phyloP scores from a whole-genome alignment of 2,329 filamentous ascomycete genomes.

The Pseudocercospora cruenta region DNA sequence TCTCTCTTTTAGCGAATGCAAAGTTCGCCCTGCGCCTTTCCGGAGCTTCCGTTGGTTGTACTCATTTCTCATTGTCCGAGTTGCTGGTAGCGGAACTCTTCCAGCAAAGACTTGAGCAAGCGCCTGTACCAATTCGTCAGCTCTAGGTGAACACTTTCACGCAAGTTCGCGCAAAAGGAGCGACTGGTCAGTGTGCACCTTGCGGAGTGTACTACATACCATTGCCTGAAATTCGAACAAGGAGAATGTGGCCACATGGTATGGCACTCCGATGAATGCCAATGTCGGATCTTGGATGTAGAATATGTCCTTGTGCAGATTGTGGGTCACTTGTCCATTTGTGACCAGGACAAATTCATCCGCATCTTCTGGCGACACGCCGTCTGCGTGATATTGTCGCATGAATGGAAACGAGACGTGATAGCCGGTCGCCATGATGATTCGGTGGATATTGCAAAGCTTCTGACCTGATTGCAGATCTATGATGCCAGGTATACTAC shows the following conservation, averaged over 20 bases:
- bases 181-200: neutral
- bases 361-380: constrained; percentile 50
- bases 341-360: constrained; percentile 62
- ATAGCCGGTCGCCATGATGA: constrained; percentile 71
- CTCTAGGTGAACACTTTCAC: neutral
- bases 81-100: constrained; percentile 51
- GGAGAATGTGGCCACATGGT: constrained; percentile 68
- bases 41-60: constrained; percentile 41
- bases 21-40: constrained; percentile 48
- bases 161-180: neutral
- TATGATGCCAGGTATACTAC: constrained; percentile 55
- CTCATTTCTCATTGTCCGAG: constrained; percentile 48
- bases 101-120: constrained; percentile 62
- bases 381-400: constrained; percentile 53
- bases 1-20: constrained; percentile 48
- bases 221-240: constrained; percentile 73
- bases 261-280: constrained; percentile 66
- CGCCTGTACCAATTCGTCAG: constrained; percentile 33
- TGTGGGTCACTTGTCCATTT: constrained; percentile 63
- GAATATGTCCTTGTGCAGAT: constrained; percentile 72
- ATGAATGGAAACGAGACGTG: constrained; percentile 70
- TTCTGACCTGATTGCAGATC: constrained; percentile 57
- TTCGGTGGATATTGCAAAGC: constrained; percentile 60
- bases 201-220: neutral
- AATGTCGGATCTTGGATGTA: constrained; percentile 70